Percentiles rank a stretch among this genome's conserved stretches.
Conservation (phyloP, 345 rosid genomes). For the Hevea brasiliensis region DNA sequence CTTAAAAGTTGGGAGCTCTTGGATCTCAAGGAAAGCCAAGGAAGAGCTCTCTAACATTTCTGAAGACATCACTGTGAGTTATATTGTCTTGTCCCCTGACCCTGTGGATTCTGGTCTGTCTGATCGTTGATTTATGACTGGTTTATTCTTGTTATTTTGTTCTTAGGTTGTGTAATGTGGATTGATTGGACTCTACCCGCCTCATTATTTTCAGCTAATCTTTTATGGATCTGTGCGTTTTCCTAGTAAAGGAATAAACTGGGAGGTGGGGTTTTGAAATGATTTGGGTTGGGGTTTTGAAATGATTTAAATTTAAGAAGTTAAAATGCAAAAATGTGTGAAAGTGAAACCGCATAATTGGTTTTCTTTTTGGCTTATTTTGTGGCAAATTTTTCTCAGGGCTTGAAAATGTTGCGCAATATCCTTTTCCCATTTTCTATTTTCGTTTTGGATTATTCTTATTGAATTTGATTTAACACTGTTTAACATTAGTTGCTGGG, state of each 20-base stretch:
- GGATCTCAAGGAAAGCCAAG: slow-evolving; percentile 96
- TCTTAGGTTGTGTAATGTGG: slow-evolving; percentile 34
- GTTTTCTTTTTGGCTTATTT: background rate
- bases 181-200: slow-evolving; percentile 17
- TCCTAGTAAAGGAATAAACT: slow-evolving; percentile 4
- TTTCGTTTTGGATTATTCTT: background rate
- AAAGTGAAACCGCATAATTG: background rate
- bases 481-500: background rate
- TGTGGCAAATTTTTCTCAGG: background rate
- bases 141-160: slow-evolving; percentile 13
- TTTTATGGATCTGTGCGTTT: slow-evolving; percentile 23
- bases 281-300: too few species aligned
- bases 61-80: slow-evolving; percentile 74
- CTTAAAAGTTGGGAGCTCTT: slow-evolving; percentile 73
- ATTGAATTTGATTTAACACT: background rate
- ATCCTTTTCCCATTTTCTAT: background rate
- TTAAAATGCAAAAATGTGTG: background rate
- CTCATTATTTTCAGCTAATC: slow-evolving; percentile 8
- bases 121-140: background rate
- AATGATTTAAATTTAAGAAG: background rate
- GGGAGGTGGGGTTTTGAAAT: slow-evolving; percentile 19
- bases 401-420: background rate
- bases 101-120: background rate
- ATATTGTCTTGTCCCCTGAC: background rate
- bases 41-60: slow-evolving; percentile 81